Percentiles rank a stretch among this genome's conserved stretches.
phyloP scores from a whole-genome alignment of 345 rosid species.

The Heritiera littoralis region DNA sequence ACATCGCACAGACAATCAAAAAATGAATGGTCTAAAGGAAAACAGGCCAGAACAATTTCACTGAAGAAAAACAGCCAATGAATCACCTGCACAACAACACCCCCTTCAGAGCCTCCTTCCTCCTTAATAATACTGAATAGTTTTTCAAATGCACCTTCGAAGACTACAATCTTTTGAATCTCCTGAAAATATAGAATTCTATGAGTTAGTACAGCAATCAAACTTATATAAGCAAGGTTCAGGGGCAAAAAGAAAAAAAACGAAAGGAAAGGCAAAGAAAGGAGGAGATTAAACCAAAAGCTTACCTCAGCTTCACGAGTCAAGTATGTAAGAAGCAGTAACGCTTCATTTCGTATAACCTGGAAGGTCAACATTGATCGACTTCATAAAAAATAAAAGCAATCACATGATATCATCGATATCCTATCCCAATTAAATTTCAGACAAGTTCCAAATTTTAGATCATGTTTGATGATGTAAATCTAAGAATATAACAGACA shows the following conservation, averaged over 20 bases:
- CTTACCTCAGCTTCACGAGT: slow-evolving; percentile 96
- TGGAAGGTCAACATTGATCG: slow-evolving; percentile 38
- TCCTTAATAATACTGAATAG: slow-evolving; percentile 89
- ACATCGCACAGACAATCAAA: background rate
- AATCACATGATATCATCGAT: background rate
- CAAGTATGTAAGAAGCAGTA: slow-evolving; percentile 88
- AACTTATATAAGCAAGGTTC: background rate
- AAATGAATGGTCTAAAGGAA: slow-evolving; percentile 1
- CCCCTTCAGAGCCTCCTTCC: slow-evolving; percentile 99
- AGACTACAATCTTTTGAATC: slow-evolving; percentile 97
- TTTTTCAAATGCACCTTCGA: slow-evolving; percentile 98
- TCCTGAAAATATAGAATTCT: slow-evolving; percentile 51
- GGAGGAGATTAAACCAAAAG: slow-evolving; percentile 18
- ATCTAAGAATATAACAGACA: background rate
- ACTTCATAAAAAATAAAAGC: slow-evolving; percentile 5
- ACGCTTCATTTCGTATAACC: slow-evolving; percentile 96
- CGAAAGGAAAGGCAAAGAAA: slow-evolving; percentile 1
- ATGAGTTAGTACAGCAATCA: slow-evolving; percentile 25
- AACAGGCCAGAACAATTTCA: slow-evolving; percentile 10
- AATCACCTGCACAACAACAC: slow-evolving; percentile 96
- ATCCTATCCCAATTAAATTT: background rate
- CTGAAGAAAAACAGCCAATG: slow-evolving; percentile 1
- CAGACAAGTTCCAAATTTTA: background rate
- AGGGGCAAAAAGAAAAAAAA: background rate
- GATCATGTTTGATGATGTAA: slow-evolving; percentile 7